phyloP scores from a whole-genome alignment of 2,329 filamentous ascomycete genomes.

The Exophiala sp. region DNA sequence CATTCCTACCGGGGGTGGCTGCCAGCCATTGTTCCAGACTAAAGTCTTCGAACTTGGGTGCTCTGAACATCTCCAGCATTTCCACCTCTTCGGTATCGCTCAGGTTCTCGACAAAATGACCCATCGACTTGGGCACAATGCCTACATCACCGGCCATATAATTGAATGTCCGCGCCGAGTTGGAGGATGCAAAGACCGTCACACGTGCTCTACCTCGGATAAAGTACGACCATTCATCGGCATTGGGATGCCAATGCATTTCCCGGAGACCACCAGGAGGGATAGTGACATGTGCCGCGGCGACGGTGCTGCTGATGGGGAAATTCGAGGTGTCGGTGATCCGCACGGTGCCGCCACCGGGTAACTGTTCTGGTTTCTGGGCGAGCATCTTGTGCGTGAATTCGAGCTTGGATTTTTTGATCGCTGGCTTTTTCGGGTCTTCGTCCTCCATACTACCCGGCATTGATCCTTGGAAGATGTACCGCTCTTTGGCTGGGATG shows the following conservation, averaged over 20 bases:
- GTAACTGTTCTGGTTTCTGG: constrained; percentile 56
- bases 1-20: constrained; percentile 61
- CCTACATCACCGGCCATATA: constrained; percentile 64
- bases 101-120: constrained; percentile 68
- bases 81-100: constrained; percentile 61
- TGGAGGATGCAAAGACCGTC: constrained; percentile 60
- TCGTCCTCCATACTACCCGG: constrained; percentile 18
- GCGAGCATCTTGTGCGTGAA: not conserved
- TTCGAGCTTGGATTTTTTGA: constrained; percentile 47
- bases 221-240: constrained; percentile 70
- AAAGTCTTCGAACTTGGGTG: constrained; percentile 63
- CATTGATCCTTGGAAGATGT: constrained; percentile 59
- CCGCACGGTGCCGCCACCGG: constrained; percentile 61
- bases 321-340: constrained; percentile 67
- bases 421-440: constrained; percentile 32
- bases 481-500: constrained; percentile 57
- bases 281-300: constrained; percentile 61
- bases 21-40: constrained; percentile 67
- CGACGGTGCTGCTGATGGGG: constrained; percentile 62
- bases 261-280: constrained; percentile 63
- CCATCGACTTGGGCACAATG: constrained; percentile 18
- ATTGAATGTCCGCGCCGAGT: constrained; percentile 61
- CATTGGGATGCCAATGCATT: constrained; percentile 68
- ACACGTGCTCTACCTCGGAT: constrained; percentile 60
- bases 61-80: constrained; percentile 68